Evolutionary conservation across 352 stramenopile species (phyloP).

Genomic region (Globisporangium abappressorium): DNA sequence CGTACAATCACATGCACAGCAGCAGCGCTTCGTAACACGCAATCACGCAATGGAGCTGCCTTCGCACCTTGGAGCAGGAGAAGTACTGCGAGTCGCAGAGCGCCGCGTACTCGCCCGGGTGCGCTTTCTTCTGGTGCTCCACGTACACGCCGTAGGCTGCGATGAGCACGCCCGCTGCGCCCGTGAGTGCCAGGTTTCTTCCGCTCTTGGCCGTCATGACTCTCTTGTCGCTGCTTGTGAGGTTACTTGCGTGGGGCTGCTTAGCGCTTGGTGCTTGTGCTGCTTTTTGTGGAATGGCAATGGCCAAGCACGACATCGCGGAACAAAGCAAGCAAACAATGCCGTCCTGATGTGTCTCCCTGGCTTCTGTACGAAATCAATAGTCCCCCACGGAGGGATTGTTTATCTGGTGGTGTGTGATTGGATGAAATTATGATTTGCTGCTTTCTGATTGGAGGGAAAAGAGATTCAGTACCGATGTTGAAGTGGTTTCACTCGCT

Average conservation of each 20-base stretch:
- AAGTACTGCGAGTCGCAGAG: constrained; percentile 56
- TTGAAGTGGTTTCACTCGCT: not conserved
- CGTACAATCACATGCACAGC: not conserved
- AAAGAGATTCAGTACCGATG: not conserved
- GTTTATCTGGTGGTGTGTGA: not conserved
- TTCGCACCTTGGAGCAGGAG: constrained; percentile 49
- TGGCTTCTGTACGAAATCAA: not conserved
- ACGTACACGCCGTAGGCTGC: constrained; percentile 45
- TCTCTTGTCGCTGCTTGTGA: not conserved
- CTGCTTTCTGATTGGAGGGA: not conserved
- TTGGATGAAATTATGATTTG: not conserved
- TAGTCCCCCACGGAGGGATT: not conserved
- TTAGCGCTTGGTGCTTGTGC: not conserved
- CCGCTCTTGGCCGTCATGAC: constrained; percentile 10
- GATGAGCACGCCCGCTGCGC: constrained; percentile 23
- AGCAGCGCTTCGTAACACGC: not conserved
- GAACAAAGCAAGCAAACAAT: not conserved
- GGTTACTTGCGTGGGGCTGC: not conserved
- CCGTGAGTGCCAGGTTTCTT: constrained; percentile 22
- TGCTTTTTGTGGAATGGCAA: constrained; percentile 1
- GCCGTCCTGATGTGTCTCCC: not conserved
- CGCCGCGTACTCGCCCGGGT: constrained; percentile 36
- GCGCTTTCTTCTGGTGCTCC: constrained; percentile 41
- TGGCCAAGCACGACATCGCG: not conserved
- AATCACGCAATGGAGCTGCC: not conserved